Percentiles rank a stretch among this genome's conserved stretches.
phyloP scores from a whole-genome alignment of 2,329 filamentous ascomycete genomes.

The Cladosporium austrohemisphaericum region DNA sequence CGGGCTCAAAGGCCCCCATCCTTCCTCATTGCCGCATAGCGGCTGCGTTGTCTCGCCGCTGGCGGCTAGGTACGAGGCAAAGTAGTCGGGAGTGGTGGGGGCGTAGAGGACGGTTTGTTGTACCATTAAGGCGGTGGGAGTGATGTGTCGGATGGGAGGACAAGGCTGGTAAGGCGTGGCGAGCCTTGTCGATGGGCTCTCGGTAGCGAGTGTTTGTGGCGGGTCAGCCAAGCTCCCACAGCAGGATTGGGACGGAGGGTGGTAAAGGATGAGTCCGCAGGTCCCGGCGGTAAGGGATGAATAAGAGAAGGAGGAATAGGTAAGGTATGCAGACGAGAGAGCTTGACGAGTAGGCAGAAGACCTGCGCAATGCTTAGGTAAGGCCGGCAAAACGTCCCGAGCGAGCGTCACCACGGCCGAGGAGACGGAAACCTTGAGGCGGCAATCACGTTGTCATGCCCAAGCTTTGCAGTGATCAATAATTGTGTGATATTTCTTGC shows the following conservation, averaged over 20 bases:
- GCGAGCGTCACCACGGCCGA: too few relatives aligned
- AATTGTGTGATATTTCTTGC: too few relatives aligned
- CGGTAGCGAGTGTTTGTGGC: slow-evolving; percentile 6
- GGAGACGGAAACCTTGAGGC: too few relatives aligned
- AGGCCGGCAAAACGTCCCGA: too few relatives aligned
- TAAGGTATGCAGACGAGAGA: slow-evolving; percentile 3
- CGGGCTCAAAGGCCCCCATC: slow-evolving; percentile 90
- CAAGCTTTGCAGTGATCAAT: too few relatives aligned
- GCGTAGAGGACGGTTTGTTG: slow-evolving; percentile 15
- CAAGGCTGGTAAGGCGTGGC: neutral
- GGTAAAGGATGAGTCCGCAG: too few relatives aligned
- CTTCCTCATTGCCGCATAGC: slow-evolving; percentile 83
- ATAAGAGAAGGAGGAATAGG: neutral
- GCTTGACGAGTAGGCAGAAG: neutral
- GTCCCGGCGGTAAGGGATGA: too few relatives aligned
- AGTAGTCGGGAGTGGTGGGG: slow-evolving; percentile 12
- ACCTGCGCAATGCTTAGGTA: too few relatives aligned
- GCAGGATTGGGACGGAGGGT: too few relatives aligned
- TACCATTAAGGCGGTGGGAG: slow-evolving; percentile 15
- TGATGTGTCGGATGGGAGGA: neutral
- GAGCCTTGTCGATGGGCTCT: neutral
- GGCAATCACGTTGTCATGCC: too few relatives aligned
- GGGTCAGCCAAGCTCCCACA: neutral
- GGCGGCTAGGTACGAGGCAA: slow-evolving; percentile 30
- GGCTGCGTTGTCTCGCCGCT: slow-evolving; percentile 50